Evolutionary conservation across 2,329 filamentous ascomycete genomes (phyloP).

Genomic region (Penicillium sp.): DNA sequence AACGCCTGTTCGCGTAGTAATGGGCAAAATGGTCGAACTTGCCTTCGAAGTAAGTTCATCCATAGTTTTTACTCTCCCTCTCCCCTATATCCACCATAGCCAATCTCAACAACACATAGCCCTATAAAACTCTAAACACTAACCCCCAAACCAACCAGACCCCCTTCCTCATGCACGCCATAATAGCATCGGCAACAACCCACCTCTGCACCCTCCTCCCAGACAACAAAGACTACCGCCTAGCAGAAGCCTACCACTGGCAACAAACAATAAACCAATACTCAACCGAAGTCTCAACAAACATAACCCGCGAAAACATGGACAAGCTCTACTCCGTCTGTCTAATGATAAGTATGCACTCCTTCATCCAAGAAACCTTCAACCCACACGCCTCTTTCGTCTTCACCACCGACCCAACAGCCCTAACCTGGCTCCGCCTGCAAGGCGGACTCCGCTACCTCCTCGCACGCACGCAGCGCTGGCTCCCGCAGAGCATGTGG

Average conservation of each 20-base stretch:
- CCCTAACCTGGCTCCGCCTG: slow-evolving; percentile 38
- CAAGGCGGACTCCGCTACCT: slow-evolving; percentile 36
- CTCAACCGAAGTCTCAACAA: slow-evolving; percentile 28
- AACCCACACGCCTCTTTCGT: slow-evolving; percentile 35
- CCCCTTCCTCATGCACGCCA: slow-evolving; percentile 39
- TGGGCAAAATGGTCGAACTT: slow-evolving; percentile 26
- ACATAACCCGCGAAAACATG: slow-evolving; percentile 34
- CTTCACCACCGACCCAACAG: slow-evolving; percentile 30
- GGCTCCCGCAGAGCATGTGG: slow-evolving; percentile 37
- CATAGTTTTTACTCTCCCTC: background rate
- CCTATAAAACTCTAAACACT: background rate
- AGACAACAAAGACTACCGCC: slow-evolving; percentile 24
- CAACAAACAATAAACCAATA: slow-evolving; percentile 37
- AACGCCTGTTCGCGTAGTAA: slow-evolving; percentile 18
- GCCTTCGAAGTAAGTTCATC: slow-evolving; percentile 29
- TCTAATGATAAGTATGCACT: slow-evolving; percentile 36
- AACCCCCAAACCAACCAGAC: slow-evolving; percentile 20
- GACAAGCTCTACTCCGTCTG: slow-evolving; percentile 39
- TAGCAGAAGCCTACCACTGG: slow-evolving; percentile 39
- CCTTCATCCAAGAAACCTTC: slow-evolving; percentile 33
- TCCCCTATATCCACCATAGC: background rate
- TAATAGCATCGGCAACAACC: slow-evolving; percentile 33
- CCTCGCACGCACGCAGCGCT: slow-evolving; percentile 23
- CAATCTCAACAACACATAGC: background rate
- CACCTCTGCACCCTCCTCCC: slow-evolving; percentile 30